Conservation (phyloP, 2,329 filamentous ascomycete genomes). For the Penicillium hordei region DNA sequence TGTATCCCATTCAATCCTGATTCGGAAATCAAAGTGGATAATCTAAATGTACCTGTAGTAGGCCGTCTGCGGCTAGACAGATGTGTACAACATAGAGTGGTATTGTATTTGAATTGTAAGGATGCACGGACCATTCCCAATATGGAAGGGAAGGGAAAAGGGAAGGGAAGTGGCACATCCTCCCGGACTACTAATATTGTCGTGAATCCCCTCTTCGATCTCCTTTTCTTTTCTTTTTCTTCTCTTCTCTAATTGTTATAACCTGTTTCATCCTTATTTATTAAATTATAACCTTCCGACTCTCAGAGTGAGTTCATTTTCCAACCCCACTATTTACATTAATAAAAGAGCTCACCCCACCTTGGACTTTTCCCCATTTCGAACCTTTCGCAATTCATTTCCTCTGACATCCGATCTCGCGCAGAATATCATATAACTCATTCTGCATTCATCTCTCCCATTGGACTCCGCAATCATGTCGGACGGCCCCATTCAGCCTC, state of each 20-base stretch:
- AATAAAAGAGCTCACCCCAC: background rate
- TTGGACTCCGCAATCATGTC: slow-evolving; percentile 35
- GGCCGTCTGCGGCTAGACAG: background rate
- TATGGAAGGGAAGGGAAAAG: background rate
- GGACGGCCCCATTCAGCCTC: slow-evolving; percentile 35
- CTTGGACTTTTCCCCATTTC: background rate
- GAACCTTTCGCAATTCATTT: background rate
- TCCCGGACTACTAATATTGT: slow-evolving; percentile 13
- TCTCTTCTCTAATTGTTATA: slow-evolving; percentile 1
- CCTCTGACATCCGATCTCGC: background rate
- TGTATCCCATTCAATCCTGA: background rate
- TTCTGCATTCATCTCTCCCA: background rate
- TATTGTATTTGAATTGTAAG: slow-evolving; percentile 3
- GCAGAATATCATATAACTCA: background rate
- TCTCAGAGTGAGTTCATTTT: background rate
- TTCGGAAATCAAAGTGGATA: background rate
- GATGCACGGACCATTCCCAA: slow-evolving; percentile 2
- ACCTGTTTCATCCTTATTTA: background rate
- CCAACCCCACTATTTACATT: background rate
- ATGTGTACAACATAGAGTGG: background rate
- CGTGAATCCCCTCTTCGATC: slow-evolving; percentile 9
- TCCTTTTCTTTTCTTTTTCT: slow-evolving; percentile 4
- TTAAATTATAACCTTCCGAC: background rate
- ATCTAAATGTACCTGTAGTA: background rate
- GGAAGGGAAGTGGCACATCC: slow-evolving; percentile 7